Evolutionary conservation across 108 stramenopile genomes (phyloP), one percentile per base, ranked within the genome.

Genomic region (Skeletonema grethae): DNA sequence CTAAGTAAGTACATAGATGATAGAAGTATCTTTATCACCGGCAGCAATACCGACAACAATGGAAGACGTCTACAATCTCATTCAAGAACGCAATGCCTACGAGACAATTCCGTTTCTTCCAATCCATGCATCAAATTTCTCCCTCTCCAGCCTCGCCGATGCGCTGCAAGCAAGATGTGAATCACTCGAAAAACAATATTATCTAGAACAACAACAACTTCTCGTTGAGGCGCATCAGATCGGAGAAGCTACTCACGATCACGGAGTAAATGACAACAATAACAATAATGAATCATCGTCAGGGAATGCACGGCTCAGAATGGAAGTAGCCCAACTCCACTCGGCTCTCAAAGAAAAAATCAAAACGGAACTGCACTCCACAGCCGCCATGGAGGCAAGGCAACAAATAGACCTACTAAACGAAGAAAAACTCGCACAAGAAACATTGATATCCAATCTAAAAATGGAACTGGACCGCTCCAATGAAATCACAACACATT

Each of bases 41-140:
- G 29, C 57, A 15, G 13, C 53, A 71, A 18, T 10, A 38, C 10
- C 36, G 4, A 43, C 3, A 43, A 43, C 3, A 77, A 83, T 84
- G 80, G 83, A 87, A 7, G 74, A 83, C 57, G 35, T 84, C 25
- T 79, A 87, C 83, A 65, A 55, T 22, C 56, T 76, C 22, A 67
- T 90, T 7, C 65, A 79, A 31, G 75, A 90, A 57, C 85, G 94
- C 30, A 95, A 95, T 64, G 66, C 65, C 0, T 48, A 59, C 5
- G 94, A 95, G 61, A 95, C 94, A 5, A 29, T 68, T 46, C 91
- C 94, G 10, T 95, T 95, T 57, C 43, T 88, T 10, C 66, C 82
- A 5, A 82, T 95, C 25, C 86, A 92, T 74, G 87, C 80, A 20
- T 57, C 90, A 29, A 91, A 91, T 63, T 67, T 84, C 9, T 72